phyloP scores from a whole-genome alignment of 495 filamentous ascomycete genomes.

The Annulohypoxylon moriforme region DNA sequence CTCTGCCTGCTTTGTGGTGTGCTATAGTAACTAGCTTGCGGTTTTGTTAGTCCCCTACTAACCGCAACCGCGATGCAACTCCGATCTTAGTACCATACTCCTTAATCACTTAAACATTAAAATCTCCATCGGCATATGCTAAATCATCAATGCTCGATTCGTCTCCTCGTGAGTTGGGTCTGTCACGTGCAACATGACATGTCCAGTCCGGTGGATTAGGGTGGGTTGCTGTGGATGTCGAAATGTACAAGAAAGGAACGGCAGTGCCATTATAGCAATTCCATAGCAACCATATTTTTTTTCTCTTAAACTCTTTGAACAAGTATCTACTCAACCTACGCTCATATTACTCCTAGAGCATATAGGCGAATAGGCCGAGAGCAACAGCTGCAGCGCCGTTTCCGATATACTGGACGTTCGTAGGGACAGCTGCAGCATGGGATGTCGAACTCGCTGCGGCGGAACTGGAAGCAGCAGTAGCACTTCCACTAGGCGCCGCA shows the following conservation, averaged over 20 bases:
- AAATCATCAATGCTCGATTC: constrained; percentile 42
- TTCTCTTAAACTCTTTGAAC: neutral
- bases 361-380: constrained; percentile 51
- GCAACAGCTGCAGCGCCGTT: constrained; percentile 52
- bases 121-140: constrained; percentile 38
- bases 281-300: constrained; percentile 9
- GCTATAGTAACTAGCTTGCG: constrained; percentile 23
- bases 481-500: constrained; percentile 28
- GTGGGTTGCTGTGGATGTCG: constrained; percentile 25
- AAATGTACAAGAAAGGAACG: constrained; percentile 37
- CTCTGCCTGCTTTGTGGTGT: constrained; percentile 34
- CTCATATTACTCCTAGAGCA: constrained; percentile 44
- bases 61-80: constrained; percentile 18
- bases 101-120: constrained; percentile 39
- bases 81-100: constrained; percentile 17
- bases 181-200: constrained; percentile 40
- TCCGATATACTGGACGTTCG: constrained; percentile 48
- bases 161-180: constrained; percentile 42
- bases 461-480: constrained; percentile 31
- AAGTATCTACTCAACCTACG: constrained; percentile 9
- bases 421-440: constrained; percentile 48
- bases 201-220: constrained; percentile 9
- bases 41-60: constrained; percentile 14
- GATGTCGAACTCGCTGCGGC: constrained; percentile 36
- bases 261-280: constrained; percentile 23